These are phyloP conservation scores for Trichoderma afroharzianum DNA, from an alignment of 2,329 filamentous ascomycete genomes.

Conservation along the genomic window DNA sequence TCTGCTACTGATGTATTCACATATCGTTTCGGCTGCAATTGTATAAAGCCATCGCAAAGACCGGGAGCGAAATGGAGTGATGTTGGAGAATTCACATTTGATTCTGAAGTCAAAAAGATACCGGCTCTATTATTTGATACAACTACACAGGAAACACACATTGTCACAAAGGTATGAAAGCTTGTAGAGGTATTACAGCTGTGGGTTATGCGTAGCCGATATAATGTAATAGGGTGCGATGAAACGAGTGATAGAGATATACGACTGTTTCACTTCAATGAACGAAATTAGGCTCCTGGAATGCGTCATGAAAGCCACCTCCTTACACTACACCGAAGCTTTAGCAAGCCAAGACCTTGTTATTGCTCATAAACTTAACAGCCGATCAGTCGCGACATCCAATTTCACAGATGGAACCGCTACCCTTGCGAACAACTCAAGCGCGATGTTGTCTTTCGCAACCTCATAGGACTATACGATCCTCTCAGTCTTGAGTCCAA, in stretches of 20 bases:
- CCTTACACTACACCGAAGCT: slow-evolving; percentile 63
- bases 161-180: slow-evolving; percentile 46
- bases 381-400: slow-evolving; percentile 22
- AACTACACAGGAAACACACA: slow-evolving; percentile 31
- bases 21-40: slow-evolving; percentile 46
- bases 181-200: too few species aligned
- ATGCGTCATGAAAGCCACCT: slow-evolving; percentile 42
- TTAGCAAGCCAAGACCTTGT: slow-evolving; percentile 64
- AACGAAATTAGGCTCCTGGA: slow-evolving; percentile 33
- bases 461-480: slow-evolving; percentile 65
- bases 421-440: slow-evolving; percentile 37
- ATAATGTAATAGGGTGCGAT: slow-evolving; percentile 48
- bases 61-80: slow-evolving; percentile 33
- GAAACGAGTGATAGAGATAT: slow-evolving; percentile 60
- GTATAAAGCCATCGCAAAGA: slow-evolving; percentile 29
- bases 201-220: background rate
- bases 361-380: slow-evolving; percentile 43
- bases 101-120: slow-evolving; percentile 58
- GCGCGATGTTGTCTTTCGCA: slow-evolving; percentile 56
- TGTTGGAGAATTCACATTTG: slow-evolving; percentile 54
- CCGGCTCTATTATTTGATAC: slow-evolving; percentile 47
- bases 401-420: slow-evolving; percentile 26
- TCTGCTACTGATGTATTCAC: slow-evolving; percentile 55
- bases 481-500: slow-evolving; percentile 61
- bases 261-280: slow-evolving; percentile 44